Conservation (phyloP, 345 rosid genomes). For the Ceriops decandra region DNA sequence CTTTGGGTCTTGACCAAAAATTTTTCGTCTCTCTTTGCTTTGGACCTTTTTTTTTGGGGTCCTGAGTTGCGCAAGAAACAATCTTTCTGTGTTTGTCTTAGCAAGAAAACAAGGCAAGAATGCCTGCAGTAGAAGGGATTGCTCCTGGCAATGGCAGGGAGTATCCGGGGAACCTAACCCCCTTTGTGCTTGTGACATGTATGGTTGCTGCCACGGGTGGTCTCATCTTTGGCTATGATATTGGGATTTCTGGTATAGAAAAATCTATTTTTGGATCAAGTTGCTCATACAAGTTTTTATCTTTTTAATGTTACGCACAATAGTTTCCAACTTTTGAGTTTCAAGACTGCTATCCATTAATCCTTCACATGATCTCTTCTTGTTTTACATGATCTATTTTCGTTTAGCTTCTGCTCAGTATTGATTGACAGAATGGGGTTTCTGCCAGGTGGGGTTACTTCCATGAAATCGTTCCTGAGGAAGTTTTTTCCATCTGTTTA, state of each 20-base stretch:
- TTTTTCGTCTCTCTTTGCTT: too few relatives aligned
- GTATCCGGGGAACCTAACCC: constrained; percentile 87
- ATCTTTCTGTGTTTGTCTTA: too few relatives aligned
- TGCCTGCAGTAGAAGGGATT: constrained; percentile 30
- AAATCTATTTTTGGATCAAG: neutral
- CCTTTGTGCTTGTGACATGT: constrained; percentile 67
- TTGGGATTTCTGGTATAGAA: constrained; percentile 79
- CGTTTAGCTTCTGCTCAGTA: neutral
- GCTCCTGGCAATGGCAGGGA: constrained; percentile 43
- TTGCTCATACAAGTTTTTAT: neutral
- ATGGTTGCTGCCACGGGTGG: constrained; percentile 99
- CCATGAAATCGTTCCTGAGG: constrained; percentile 66
- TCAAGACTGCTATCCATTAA: too few relatives aligned
- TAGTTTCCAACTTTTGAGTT: too few relatives aligned
- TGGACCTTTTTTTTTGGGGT: too few relatives aligned
- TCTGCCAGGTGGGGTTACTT: constrained; percentile 80
- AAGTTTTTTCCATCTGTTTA: constrained; percentile 72
- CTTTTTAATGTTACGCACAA: too few relatives aligned
- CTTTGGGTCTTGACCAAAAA: too few relatives aligned
- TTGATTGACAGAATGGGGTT: neutral
- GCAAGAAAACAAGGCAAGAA: neutral
- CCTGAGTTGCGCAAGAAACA: too few relatives aligned
- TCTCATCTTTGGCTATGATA: constrained; percentile 91
- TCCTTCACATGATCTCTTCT: too few relatives aligned
- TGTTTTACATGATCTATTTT: too few relatives aligned